Percentiles rank a stretch among this genome's conserved stretches.
Conservation (phyloP, 192 early-diverging fungal species). For the Funneliformis geosporum region DNA sequence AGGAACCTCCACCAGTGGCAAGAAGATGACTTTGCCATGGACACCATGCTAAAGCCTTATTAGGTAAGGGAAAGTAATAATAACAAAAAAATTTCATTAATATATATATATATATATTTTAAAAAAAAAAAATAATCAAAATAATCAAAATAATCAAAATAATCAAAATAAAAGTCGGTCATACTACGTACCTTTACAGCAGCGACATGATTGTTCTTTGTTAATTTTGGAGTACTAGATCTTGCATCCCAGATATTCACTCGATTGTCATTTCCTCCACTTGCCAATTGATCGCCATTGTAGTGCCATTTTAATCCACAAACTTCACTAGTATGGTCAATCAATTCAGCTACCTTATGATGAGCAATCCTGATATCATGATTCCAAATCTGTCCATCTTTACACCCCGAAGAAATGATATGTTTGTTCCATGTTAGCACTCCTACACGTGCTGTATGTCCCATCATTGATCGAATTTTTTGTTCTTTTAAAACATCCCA, state of each 20-base stretch:
- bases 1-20: constrained; percentile 89
- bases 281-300: constrained; percentile 80
- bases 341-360: constrained; percentile 75
- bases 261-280: constrained; percentile 93
- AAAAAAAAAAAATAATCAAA: background rate
- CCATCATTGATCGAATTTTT: constrained; percentile 81
- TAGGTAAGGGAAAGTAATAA: background rate
- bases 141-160: constrained; percentile 1
- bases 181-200: constrained; percentile 81
- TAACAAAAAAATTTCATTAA: no score
- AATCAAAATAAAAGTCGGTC: background rate
- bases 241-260: constrained; percentile 89
- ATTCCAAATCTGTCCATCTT: constrained; percentile 90
- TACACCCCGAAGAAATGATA: constrained; percentile 79
- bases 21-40: constrained; percentile 84
- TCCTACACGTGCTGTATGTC: constrained; percentile 79
- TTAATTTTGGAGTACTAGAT: constrained; percentile 63
- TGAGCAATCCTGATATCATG: constrained; percentile 90
- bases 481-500: constrained; percentile 82
- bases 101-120: no score
- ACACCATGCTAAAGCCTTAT: constrained; percentile 90
- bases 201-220: constrained; percentile 75
- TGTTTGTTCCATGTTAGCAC: constrained; percentile 84
- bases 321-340: constrained; percentile 74
- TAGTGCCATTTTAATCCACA: constrained; percentile 88